Base-by-base conservation (phyloP, 1,139 yeast species). In the Yamadazyma atlantica region DNA sequence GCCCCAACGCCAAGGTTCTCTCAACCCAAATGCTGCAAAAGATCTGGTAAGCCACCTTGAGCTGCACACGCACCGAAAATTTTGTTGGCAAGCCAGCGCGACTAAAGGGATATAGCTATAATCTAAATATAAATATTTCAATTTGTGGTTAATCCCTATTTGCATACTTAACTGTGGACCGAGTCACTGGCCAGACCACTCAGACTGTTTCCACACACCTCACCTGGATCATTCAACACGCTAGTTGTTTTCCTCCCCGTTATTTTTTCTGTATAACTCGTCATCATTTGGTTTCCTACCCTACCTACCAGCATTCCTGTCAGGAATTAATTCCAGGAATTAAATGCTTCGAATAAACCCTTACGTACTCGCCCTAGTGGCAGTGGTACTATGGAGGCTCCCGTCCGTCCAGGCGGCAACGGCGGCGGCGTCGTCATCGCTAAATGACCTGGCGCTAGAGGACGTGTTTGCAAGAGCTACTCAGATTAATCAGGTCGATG, bases 311-410 rank as follows among this genome's bases (percentile, higher is more conserved):
- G 6, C 22, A 19, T 19, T 19, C 9, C 22, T 9, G 6, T 19
- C 22, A 6, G 9, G 22, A 6, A 19, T 19, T 19, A 6, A 6
- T 9, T 19, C 9, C 9, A 6, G 22, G 22, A 19, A 19, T 19
- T 19, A 19, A 19, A 23, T 23, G 26, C 26, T 23, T 4, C 26
- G 26, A 23, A 23, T 23, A 23, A 23, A 23, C 26, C 6, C 11
- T 4, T 8, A 4, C 11, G 26, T 23, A 9, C 22, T 19, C 6
- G 22, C 22, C 22, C 6, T 9, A 6, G 6, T 23, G 12, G 29
- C 5, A 14, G 17, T 27, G 7, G n/a, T 27, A 27, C 29, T 27
- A 27, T 14, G 29, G 16, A 80, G 48, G 32, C 22, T 19, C 4
- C 18, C 32, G 4, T 19, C 14, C 9, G n/a, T 15, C 11, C n/a